These are phyloP conservation scores for Phaffomyces thermotolerans DNA, from an alignment of 805 yeast genomes.

Conservation along the genomic window DNA sequence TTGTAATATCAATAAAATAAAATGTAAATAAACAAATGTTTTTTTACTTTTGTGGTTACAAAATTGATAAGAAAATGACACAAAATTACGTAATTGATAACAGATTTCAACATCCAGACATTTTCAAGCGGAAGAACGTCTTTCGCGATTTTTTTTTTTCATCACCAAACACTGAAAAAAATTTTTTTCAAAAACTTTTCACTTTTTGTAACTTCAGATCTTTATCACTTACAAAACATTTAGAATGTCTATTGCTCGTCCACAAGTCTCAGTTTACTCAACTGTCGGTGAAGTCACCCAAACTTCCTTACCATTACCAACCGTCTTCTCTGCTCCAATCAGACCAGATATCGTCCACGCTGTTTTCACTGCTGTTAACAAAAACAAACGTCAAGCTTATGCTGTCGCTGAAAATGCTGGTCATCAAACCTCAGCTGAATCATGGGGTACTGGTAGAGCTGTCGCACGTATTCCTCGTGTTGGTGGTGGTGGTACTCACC, in stretches of 20 bases:
- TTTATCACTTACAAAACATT: slow-evolving; percentile 13
- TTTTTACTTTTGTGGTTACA: too few species aligned
- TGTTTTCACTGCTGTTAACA: slow-evolving; percentile 96
- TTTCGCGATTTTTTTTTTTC: not conserved
- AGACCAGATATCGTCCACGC: slow-evolving; percentile 99
- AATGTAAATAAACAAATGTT: too few species aligned
- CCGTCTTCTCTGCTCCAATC: slow-evolving; percentile 99
- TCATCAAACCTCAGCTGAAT: slow-evolving; percentile 99
- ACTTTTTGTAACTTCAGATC: not conserved
- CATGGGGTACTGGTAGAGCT: slow-evolving; percentile 99
- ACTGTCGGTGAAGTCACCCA: slow-evolving; percentile 81
- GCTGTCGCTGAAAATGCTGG: slow-evolving; percentile 99
- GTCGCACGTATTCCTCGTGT: slow-evolving; percentile 99
- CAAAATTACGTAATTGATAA: too few species aligned
- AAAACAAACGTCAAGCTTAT: slow-evolving; percentile 99
- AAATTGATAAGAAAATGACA: too few species aligned
- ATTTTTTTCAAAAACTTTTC: slow-evolving; percentile 7
- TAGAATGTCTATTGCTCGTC: slow-evolving; percentile 63
- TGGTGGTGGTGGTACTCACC: slow-evolving; percentile 99
- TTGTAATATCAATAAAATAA: too few species aligned
- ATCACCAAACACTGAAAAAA: not conserved
- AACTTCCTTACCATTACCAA: slow-evolving; percentile 87
- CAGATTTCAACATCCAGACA: too few species aligned
- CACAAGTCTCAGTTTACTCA: slow-evolving; percentile 94
- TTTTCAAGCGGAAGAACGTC: too few species aligned